phyloP scores from a whole-genome alignment of 2,329 filamentous ascomycete genomes.

The Beauveria australis region DNA sequence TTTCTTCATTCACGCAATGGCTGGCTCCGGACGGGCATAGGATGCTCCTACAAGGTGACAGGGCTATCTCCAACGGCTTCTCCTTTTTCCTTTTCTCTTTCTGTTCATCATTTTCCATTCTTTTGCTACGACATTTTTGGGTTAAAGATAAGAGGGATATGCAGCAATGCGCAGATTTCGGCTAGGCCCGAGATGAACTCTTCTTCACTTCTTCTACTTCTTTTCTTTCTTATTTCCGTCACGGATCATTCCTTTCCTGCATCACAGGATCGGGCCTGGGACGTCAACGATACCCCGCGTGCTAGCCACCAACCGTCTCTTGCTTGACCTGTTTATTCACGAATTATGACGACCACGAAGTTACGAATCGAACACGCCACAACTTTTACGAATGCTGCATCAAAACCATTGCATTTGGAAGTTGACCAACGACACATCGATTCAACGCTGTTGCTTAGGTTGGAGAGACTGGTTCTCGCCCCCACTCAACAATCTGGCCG shows the following conservation, averaged over 20 bases:
- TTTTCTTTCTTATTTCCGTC: conserved; percentile 20
- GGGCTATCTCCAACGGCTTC: conserved; percentile 37
- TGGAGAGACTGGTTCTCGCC: conserved; percentile 5
- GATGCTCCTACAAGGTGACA: conserved; percentile 47
- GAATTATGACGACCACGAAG: conserved; percentile 13
- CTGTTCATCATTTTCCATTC: conserved; percentile 22
- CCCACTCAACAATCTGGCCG: conserved; percentile 28
- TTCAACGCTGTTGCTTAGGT: conserved; percentile 2
- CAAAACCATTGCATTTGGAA: conserved; percentile 2
- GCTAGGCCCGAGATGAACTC: conserved; percentile 40
- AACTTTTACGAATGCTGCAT: conserved; percentile 6
- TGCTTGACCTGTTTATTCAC: not conserved
- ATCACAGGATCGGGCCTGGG: conserved; percentile 1
- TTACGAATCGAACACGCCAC: conserved; percentile 10
- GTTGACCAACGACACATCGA: conserved; percentile 8
- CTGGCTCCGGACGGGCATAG: conserved; percentile 43
- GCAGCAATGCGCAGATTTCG: conserved; percentile 56
- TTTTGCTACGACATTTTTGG: conserved; percentile 22
- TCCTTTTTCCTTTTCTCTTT: conserved; percentile 22
- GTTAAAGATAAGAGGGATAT: conserved; percentile 48
- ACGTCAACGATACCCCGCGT: conserved; percentile 7
- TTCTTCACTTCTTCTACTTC: conserved; percentile 32
- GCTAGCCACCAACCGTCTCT: conserved; percentile 9
- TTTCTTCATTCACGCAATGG: conserved; percentile 42
- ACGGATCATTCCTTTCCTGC: conserved; percentile 4